Evolutionary conservation across 2,329 filamentous ascomycete species (phyloP).

Genomic region (Myriangium duriaei): DNA sequence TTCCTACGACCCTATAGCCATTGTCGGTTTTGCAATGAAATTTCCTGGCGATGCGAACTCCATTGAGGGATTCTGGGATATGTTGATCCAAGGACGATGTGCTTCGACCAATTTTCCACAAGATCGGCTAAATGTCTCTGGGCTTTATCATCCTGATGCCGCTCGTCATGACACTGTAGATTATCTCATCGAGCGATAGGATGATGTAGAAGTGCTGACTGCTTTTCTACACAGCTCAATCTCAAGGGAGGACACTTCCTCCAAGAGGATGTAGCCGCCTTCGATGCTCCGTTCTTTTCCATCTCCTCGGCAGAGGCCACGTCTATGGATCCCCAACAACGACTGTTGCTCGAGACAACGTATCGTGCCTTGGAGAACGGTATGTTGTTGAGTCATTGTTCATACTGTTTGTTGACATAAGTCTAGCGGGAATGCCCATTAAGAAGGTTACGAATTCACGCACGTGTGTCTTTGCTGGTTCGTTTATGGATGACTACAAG

Average conservation of each 20-base stretch:
- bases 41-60: conserved; percentile 1
- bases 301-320: conserved; percentile 16
- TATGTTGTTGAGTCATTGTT: too few relatives aligned
- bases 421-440: conserved; percentile 6
- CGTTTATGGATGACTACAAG: conserved; percentile 9
- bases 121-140: neutral
- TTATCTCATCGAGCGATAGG: too few relatives aligned
- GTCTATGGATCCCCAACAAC: conserved; percentile 18
- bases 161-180: neutral
- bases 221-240: too few relatives aligned
- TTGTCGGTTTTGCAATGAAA: neutral
- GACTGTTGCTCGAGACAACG: conserved; percentile 16
- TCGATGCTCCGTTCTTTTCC: conserved; percentile 19
- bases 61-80: neutral
- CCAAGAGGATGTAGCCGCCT: conserved; percentile 15
- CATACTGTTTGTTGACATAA: too few relatives aligned
- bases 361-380: conserved; percentile 24
- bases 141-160: neutral
- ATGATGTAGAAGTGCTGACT: too few relatives aligned
- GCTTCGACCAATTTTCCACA: too few relatives aligned
- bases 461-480: conserved; percentile 12
- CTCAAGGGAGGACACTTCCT: conserved; percentile 14
- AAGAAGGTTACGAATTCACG: neutral
- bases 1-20: neutral
- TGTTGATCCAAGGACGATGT: conserved; percentile 3